phyloP scores from a whole-genome alignment of 2,329 filamentous ascomycete genomes.

The Botrytis paeoniae region DNA sequence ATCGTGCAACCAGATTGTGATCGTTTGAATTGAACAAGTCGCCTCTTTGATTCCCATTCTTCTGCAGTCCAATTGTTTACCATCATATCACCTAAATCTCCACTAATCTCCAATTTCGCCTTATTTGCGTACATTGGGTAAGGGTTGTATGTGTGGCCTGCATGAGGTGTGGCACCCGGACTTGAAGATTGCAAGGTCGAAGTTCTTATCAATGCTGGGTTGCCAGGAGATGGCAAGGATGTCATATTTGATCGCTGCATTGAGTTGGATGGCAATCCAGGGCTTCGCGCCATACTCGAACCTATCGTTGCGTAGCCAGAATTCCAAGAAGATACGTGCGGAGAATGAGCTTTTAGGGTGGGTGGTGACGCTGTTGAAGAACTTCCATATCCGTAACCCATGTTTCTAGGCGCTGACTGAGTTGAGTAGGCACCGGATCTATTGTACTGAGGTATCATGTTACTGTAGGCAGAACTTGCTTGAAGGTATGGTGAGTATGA shows the following conservation, averaged over 20 bases:
- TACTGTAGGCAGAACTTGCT: conserved; percentile 46
- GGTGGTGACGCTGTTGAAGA: conserved; percentile 43
- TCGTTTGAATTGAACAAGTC: conserved; percentile 86
- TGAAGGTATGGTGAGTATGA: conserved; percentile 50
- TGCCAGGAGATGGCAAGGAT: conserved; percentile 39
- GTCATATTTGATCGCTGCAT: conserved; percentile 26
- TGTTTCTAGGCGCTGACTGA: conserved; percentile 42
- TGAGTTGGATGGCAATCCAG: conserved; percentile 41
- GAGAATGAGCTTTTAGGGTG: conserved; percentile 47
- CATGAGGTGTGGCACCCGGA: conserved; percentile 46
- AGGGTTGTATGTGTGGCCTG: conserved; percentile 36
- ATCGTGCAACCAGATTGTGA: conserved; percentile 80
- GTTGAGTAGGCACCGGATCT: conserved; percentile 37
- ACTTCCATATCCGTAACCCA: conserved; percentile 43
- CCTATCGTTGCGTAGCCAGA: conserved; percentile 46
- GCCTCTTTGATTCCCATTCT: conserved; percentile 73
- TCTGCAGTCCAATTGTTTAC: conserved; percentile 77
- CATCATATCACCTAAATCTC: conserved; percentile 77
- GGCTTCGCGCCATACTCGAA: conserved; percentile 42
- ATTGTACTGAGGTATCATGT: conserved; percentile 38
- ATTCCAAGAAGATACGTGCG: conserved; percentile 47
- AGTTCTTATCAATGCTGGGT: conserved; percentile 63
- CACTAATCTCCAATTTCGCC: conserved; percentile 78
- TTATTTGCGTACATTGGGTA: conserved; percentile 77
- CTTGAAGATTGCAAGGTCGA: conserved; percentile 58